Base-by-base conservation (phyloP, 257 asterid species). In the Solanum chiquidenum region DNA sequence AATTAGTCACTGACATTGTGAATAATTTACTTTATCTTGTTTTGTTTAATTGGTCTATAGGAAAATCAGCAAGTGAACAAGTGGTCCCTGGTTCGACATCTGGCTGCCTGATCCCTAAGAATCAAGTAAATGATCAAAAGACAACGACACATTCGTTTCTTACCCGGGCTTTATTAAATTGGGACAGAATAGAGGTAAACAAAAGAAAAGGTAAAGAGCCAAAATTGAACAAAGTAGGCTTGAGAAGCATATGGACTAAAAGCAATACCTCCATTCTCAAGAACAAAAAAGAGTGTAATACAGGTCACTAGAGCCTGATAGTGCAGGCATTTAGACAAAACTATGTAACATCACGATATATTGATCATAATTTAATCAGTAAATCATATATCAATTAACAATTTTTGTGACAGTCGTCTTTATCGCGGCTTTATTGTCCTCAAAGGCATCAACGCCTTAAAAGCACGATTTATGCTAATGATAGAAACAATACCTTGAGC, bases 401-500 rank as follows among this genome's bases (percentile, higher is more conserved):
- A 46, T 80, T 27, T 46, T 33, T 27, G 6, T 46, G 68, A 46
- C 68, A 29, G 38, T 46, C 42, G 37, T 46, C 42, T 80, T 80
- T 46, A 79, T 44, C 12, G 66, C 23, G 16, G 64, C 27, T 42
- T 42, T 77, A 44, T 16, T 79, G 38, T 79, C 38, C 62, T 25
- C 64, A 44, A 79, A 44, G 64, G 37, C 38, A 11, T 44, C 62
- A 20, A 27, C 62, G 44, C 62, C 83, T 38, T 42, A 25, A 79
- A 46, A 77, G 85, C 40, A 49, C 68, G 52, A 80, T 5, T 46
- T 29, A 80, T 29, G 38, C 84, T 75, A 62, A 71, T 34, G 29
- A 33, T 49, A 83, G 9, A 83, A 21, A 33, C 5, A n/a, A 49
- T 95, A 95, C 98, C 98, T 95, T 12, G 95, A 91, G 68, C 98